Base-by-base conservation (phyloP, 1,284 basidiomycete genomes). In the Puccinia coronata region DNA sequence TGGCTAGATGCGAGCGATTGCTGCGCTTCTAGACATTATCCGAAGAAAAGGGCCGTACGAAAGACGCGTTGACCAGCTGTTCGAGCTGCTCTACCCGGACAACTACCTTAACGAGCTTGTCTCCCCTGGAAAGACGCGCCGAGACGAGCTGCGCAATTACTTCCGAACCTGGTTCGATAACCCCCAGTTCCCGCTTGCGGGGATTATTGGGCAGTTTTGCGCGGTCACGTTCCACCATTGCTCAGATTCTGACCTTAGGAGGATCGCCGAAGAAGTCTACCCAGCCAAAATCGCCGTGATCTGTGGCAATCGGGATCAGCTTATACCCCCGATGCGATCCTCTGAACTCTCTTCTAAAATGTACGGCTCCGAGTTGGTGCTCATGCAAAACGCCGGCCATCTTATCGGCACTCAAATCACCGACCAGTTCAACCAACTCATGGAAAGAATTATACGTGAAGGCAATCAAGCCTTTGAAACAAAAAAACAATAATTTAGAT, bases 301-400 rank as follows among this genome's bases (percentile, higher is more conserved):
- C 9, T 85, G 85, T 0, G 86, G 86, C 23, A 84, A 86, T 61
- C 69, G 74, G 61, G 86, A 86, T 82, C 82, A 84, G n/a, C 82
- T 86, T 41, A 84, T 86, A n/a, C 82, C 83, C 43, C 82, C 85
- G 25, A 47, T 77, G 14, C 84, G 85, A 82, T 85, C 84, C 34
- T 47, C 81, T 2, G 83, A 84, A 69, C 72, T 86, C 61, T 59
- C 61, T 14, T 31, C 80, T 14, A 72, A 84, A 25, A 70, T 86
- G 80, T 80, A 82, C 39, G 82, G 72, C 12, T 85, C 86, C 5
- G 80, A 84, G 47, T 83, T 84, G 49, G 55, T 83, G 25, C 72
- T 83, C 49, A 83, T 85, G 57, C 31, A 78, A 1, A 78, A 82
- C 20, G 83, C 82, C 1, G 86, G 86, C 3, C 86, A 86, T 82